A percentile compares a stretch with the other conserved stretches of the same genome.
Conservation (phyloP, 2,329 filamentous ascomycete genomes). For the Claviceps sp. region DNA sequence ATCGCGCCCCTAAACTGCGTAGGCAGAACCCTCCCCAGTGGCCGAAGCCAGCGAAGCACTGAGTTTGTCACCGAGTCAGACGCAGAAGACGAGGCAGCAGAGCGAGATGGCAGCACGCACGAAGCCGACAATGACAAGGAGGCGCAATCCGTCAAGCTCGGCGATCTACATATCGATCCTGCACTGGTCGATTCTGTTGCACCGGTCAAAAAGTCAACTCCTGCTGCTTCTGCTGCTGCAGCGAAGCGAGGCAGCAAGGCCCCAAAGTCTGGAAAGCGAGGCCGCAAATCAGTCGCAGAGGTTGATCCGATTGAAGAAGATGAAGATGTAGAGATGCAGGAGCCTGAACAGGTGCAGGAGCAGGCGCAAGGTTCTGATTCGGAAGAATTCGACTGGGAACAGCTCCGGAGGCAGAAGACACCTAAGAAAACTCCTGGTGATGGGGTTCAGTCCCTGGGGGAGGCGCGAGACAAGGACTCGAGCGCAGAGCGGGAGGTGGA, state of each 20-base stretch:
- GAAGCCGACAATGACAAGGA: slow-evolving; percentile 1
- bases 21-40: neutral
- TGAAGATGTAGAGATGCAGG: slow-evolving; percentile 4
- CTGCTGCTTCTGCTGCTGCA: slow-evolving; percentile 10
- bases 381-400: slow-evolving; percentile 14
- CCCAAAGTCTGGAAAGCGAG: slow-evolving; percentile 11
- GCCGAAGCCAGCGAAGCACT: slow-evolving; percentile 9
- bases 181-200: slow-evolving; percentile 12
- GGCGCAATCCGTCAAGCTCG: slow-evolving; percentile 5
- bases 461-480: neutral
- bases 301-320: slow-evolving; percentile 22
- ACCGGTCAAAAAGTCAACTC: slow-evolving; percentile 14
- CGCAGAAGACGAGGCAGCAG: slow-evolving; percentile 11
- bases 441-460: slow-evolving; percentile 10
- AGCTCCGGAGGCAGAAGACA: slow-evolving; percentile 15
- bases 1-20: slow-evolving; percentile 1
- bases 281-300: slow-evolving; percentile 12
- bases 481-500: slow-evolving; percentile 1
- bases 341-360: slow-evolving; percentile 6
- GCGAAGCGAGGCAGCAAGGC: slow-evolving; percentile 13
- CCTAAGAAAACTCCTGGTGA: slow-evolving; percentile 11
- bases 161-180: slow-evolving; percentile 21
- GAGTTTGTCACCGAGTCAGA: slow-evolving; percentile 20
- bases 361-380: slow-evolving; percentile 11
- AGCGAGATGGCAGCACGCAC: slow-evolving; percentile 7